Evolutionary conservation across 2,329 filamentous ascomycete genomes (phyloP), one percentile per base, ranked within the genome.

Genomic region (Hymenoscyphus scutula): DNA sequence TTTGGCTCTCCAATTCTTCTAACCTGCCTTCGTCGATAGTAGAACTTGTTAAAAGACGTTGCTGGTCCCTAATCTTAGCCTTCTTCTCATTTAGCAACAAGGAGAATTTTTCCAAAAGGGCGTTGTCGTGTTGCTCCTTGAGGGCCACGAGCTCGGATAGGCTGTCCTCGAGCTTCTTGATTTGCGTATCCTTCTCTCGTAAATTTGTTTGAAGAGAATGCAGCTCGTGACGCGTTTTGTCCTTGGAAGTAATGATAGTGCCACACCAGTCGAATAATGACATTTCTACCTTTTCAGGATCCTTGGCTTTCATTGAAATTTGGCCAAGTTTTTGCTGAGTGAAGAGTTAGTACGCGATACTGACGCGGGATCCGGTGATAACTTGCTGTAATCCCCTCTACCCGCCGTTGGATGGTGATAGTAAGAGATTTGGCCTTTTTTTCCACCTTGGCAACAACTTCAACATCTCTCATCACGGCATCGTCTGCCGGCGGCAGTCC

Each of bases 31-130:
- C 66, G 57, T 74, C 70, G 8, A 72, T 64, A 23, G 64, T 71
- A 10, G 72, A 64, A 38, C 59, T 62, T 17, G 70, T 65, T 27
- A 92, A 75, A 23, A 89, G 75, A 45, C 83, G 81, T 69, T 89
- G 86, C 75, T 92, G 89, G 69, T 92, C 84, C 53, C 90, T 78
- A 57, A 93, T 92, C 76, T 90, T 92, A 59, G 88, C 78, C 75
- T 93, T 93, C 78, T 94, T 94, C 73, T 89, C 85, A 69, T 93
- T 93, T 1, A 93, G 77, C 1, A 94, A 78, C 61, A 84, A 79
- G 60, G 84, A 82, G 69, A 91, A 91, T 72, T 91, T 91, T 64
- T 84, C 82, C 1, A 93, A 76, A 61, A 93, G 76, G 19, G 82
- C 81, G 1, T 81, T 80, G 74, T 93, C 89, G 65, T 91, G 83